A percentile compares a stretch with the other conserved stretches of the same genome.
Evolutionary conservation across 768 basidiomycete species (phyloP).

Genomic region (Rhodotorula taiwanensis): DNA sequence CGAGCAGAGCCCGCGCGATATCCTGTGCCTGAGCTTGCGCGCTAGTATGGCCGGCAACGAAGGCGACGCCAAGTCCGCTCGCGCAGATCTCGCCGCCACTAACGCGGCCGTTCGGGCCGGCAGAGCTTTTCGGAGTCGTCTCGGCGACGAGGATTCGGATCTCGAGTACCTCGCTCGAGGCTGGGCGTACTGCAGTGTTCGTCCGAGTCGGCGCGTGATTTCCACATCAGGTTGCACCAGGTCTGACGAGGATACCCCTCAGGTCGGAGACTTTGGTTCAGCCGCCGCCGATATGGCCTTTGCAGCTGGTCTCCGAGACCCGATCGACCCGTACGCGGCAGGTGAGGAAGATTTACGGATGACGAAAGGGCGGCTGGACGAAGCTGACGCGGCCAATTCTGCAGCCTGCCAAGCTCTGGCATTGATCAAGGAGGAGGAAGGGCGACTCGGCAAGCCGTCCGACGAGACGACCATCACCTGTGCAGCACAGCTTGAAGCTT

Average conservation of each 20-base stretch:
- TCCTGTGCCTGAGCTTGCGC: constrained; percentile 26
- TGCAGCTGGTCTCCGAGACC: background rate
- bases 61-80: constrained; percentile 18
- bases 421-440: constrained; percentile 17
- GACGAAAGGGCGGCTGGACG: too few species aligned
- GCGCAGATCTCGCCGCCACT: constrained; percentile 14
- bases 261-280: constrained; percentile 16
- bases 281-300: constrained; percentile 25
- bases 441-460: background rate
- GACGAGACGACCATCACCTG: background rate
- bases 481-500: constrained; percentile 10
- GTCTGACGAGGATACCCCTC: background rate
- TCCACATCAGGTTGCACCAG: background rate
- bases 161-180: constrained; percentile 29
- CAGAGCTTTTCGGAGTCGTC: constrained; percentile 19
- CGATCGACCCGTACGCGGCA: constrained; percentile 25
- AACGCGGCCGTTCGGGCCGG: constrained; percentile 18
- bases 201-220: background rate
- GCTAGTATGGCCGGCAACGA: constrained; percentile 1
- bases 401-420: constrained; percentile 31
- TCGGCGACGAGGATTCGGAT: constrained; percentile 28
- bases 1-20: constrained; percentile 5
- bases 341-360: background rate
- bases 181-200: constrained; percentile 13
- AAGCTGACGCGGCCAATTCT: background rate